Evolutionary conservation across 2,329 filamentous ascomycete genomes (phyloP), one percentile per base, ranked within the genome.

Genomic region (Coniochaeta sp.): DNA sequence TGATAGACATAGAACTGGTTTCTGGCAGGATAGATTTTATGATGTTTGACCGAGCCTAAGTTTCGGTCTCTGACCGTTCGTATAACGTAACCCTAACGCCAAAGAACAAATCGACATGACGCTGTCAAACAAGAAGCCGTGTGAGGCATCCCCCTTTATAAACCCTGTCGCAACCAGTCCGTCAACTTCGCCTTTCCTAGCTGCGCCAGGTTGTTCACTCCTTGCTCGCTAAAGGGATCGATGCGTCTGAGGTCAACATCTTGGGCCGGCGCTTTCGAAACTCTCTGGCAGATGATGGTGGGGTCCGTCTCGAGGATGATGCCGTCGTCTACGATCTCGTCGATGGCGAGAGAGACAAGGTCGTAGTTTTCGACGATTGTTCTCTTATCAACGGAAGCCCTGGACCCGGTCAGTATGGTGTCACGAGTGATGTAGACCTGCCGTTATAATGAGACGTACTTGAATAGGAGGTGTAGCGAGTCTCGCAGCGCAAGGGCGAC

Each of bases 341-440:
- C 95, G 65, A 99, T 90, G 52, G 93, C 91, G 59, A 99, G 85
- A 16, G 92, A 90, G 64, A 97, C 90, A 24, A 98, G 84, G 76
- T 98, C 95, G 81, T 98, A 99, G 83, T 98, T 98, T 78, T 99
- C 95, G 71, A 98, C 89, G 66, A 98, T 92, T 61, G 95, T 98
- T 67, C 95, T 89, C 83, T 97, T 97, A 80, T 99, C 95, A 58
- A 96, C 93, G 36, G 91, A 91, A 83, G 96, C 93, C 76, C 91
- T 96, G 58, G 24, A 52, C 17, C 36, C 16, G 34, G 26, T 14
- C 11, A 38, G 56, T 47, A 31, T 52, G 16, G n/a, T n/a, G 38
- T 17, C 9, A 40, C 17, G 38, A 40, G 2, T n/a, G 11, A 19
- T 52, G 26, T 22, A 26, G n/a, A 16, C 3, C 60, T 36, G 38